These are phyloP conservation scores for Saccharomyces jurei DNA, from an alignment of 805 yeast genomes.

Conservation along the genomic window DNA sequence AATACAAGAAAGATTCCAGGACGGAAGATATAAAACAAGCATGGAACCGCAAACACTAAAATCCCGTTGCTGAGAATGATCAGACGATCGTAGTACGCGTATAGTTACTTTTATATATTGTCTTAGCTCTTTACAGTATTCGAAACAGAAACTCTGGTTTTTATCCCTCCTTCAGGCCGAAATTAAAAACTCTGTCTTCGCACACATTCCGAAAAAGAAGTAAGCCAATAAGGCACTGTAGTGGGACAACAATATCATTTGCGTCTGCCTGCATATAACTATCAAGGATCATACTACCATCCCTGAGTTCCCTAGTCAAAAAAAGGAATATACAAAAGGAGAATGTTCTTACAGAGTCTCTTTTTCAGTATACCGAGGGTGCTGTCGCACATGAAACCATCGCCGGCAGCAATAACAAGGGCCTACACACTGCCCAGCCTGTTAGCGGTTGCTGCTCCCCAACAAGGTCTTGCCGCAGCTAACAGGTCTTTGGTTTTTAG, in stretches of 20 bases:
- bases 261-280: not conserved
- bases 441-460: not conserved
- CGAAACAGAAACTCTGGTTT: not conserved
- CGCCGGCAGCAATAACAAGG: not conserved
- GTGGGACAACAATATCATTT: not conserved
- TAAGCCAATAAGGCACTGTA: not conserved
- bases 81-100: not conserved
- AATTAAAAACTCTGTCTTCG: not conserved
- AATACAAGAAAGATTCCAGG: too few species aligned
- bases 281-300: not conserved
- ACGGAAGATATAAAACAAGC: not conserved
- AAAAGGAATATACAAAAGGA: not conserved
- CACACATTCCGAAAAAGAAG: not conserved
- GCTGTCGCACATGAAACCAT: not conserved
- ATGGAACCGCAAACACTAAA: not conserved
- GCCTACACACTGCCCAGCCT: not conserved
- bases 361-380: not conserved
- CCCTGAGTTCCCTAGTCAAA: not conserved
- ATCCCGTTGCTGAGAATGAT: not conserved
- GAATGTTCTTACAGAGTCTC: not conserved
- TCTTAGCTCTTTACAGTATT: not conserved
- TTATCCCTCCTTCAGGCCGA: not conserved
- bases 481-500: constrained; percentile 13
- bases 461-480: not conserved
- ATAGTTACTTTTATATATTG: not conserved